phyloP scores from a whole-genome alignment of 176 grass and related monocot genomes.

The Eleusine coracana region DNA sequence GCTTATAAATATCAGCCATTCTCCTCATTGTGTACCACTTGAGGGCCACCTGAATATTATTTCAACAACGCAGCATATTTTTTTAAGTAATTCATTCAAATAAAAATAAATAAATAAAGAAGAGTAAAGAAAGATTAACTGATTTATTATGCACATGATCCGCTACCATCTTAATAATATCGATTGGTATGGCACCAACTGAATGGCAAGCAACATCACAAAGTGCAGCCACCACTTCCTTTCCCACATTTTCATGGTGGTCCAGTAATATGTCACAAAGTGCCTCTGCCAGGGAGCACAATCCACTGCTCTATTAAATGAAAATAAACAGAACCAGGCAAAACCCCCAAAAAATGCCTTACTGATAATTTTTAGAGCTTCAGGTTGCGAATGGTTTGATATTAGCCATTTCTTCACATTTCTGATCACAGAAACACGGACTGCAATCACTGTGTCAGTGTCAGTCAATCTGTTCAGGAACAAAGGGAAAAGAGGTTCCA shows the following conservation, averaged over 20 bases:
- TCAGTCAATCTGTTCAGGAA: conserved; percentile 85
- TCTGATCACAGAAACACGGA: conserved; percentile 81
- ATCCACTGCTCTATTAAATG: conserved; percentile 37
- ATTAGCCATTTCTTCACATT: conserved; percentile 93
- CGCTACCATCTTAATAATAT: conserved; percentile 75
- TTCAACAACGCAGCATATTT: not conserved
- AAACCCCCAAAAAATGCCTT: conserved; percentile 35
- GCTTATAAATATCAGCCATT: conserved; percentile 83
- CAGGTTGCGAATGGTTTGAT: conserved; percentile 70
- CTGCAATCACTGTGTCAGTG: conserved; percentile 74
- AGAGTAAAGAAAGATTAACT: conserved; percentile 53
- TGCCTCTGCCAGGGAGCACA: conserved; percentile 68
- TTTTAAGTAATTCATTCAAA: conserved; percentile 39
- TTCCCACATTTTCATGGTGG: conserved; percentile 93
- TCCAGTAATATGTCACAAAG: conserved; percentile 91
- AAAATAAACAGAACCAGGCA: too few relatives aligned
- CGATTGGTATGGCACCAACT: conserved; percentile 64
- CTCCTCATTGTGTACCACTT: conserved; percentile 96
- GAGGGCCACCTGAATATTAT: conserved; percentile 54
- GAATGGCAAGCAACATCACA: conserved; percentile 86
- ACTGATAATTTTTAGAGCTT: conserved; percentile 90
- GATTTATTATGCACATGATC: conserved; percentile 97
- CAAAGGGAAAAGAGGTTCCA: conserved; percentile 81
- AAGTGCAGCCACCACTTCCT: conserved; percentile 84
- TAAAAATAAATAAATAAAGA: conserved; percentile 11